A percentile compares a stretch with the other conserved stretches of the same genome.
Evolutionary conservation across 1,139 yeast genomes (phyloP).

Genomic region (Pneumocystis murina): DNA sequence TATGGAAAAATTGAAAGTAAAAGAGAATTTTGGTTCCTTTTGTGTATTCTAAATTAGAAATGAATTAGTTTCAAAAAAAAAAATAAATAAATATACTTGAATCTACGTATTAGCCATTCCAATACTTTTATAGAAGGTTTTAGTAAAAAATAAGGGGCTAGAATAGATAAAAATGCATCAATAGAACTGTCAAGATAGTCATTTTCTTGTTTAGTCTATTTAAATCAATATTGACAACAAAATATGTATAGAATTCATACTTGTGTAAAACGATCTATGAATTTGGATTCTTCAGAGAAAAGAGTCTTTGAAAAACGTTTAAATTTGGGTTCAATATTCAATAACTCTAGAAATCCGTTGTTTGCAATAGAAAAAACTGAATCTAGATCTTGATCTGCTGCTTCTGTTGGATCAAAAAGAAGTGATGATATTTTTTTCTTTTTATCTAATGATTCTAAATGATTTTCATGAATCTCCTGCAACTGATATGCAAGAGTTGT

Average conservation of each 20-base stretch:
- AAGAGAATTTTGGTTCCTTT: conserved; percentile 60
- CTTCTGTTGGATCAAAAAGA: conserved; percentile 70
- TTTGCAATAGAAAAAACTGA: conserved; percentile 54
- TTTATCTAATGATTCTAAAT: background rate
- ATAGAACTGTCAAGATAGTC: conserved; percentile 61
- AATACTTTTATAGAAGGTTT: conserved; percentile 67
- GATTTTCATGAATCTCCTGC: background rate
- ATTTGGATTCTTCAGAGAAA: conserved; percentile 66
- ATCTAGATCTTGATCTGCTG: conserved; percentile 87
- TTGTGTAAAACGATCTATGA: conserved; percentile 68
- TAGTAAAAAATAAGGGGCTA: conserved; percentile 62
- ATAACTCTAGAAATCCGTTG: conserved; percentile 65
- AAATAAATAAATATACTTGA: conserved; percentile 30
- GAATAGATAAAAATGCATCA: conserved; percentile 53
- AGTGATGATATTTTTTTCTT: conserved; percentile 36
- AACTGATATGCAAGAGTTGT: background rate
- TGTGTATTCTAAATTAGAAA: conserved; percentile 35
- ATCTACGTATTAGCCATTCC: conserved; percentile 92
- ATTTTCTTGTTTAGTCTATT: conserved; percentile 49
- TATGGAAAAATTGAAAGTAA: conserved; percentile 64
- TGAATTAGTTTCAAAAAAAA: background rate
- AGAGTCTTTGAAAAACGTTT: conserved; percentile 51
- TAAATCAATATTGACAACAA: background rate
- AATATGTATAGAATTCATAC: conserved; percentile 15
- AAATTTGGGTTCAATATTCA: conserved; percentile 59